Evolutionary conservation across 441 rosid genomes (phyloP).

Genomic region (Aleurites moluccanus): DNA sequence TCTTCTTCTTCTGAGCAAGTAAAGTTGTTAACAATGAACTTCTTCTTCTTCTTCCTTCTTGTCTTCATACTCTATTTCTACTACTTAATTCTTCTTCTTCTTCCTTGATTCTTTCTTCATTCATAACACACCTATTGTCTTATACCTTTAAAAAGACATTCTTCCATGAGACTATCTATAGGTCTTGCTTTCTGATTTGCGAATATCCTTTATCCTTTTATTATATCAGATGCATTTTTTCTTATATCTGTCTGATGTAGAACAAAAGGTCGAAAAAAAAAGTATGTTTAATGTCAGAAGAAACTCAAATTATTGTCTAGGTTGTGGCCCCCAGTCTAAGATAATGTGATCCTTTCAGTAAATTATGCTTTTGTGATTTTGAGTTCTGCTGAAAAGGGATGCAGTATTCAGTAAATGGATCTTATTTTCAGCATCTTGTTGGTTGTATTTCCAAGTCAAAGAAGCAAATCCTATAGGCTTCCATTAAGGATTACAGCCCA

Average conservation of each 20-base stretch:
- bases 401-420: not conserved
- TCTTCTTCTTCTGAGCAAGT: no score
- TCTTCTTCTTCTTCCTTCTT: no score
- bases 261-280: not conserved
- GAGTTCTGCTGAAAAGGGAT: not conserved
- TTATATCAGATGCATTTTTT: not conserved
- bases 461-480: not conserved
- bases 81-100: no score
- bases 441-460: not conserved
- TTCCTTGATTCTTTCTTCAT: no score
- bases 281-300: not conserved
- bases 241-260: not conserved
- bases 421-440: not conserved
- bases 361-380: not conserved
- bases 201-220: not conserved
- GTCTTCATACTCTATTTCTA: no score
- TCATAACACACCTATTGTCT: no score
- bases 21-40: no score
- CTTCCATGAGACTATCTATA: not conserved
- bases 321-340: no score
- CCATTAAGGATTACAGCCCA: no score
- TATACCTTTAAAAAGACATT: not conserved
- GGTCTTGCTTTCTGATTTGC: not conserved
- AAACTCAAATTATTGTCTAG: not conserved
- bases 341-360: no score